phyloP scores from a whole-genome alignment of 345 rosid species.

The Acer yangbiense region DNA sequence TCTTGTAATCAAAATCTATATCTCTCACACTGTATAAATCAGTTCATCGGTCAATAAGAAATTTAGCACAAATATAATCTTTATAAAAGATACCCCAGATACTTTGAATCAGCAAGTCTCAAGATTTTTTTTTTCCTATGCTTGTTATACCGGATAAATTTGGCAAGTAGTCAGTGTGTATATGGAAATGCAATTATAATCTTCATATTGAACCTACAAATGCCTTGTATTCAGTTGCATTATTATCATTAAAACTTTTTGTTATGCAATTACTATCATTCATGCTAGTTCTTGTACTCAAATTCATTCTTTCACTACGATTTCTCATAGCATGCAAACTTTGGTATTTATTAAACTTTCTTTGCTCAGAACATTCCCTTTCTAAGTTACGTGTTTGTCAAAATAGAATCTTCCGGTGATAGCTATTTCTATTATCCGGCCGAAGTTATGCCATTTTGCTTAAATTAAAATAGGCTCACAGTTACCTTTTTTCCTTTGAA shows the following conservation, averaged over 20 bases:
- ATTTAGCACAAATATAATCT: too few species aligned
- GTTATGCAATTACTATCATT: not conserved
- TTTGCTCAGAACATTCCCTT: not conserved
- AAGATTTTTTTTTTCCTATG: not conserved
- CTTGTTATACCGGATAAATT: not conserved
- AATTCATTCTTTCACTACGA: not conserved
- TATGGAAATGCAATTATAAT: too few species aligned
- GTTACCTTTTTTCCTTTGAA: conserved; percentile 23
- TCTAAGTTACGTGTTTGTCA: not conserved
- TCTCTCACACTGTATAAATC: too few species aligned
- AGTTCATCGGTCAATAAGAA: too few species aligned
- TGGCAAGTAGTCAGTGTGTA: not conserved
- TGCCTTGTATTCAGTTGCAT: not conserved
- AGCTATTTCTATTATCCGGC: not conserved
- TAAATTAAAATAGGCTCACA: not conserved
- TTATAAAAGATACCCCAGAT: not conserved
- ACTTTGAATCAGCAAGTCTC: not conserved
- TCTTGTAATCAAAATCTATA: too few species aligned
- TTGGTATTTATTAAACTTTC: not conserved
- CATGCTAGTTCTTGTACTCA: not conserved
- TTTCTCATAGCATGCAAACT: not conserved
- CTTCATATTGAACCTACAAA: not conserved
- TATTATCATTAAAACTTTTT: not conserved
- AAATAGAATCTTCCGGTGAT: not conserved
- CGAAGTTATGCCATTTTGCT: conserved; percentile 5